A percentile compares a stretch with the other conserved stretches of the same genome.
These are phyloP conservation scores for Vanrija sp. DNA, from an alignment of 1,284 basidiomycete genomes.

Conservation along the genomic window DNA sequence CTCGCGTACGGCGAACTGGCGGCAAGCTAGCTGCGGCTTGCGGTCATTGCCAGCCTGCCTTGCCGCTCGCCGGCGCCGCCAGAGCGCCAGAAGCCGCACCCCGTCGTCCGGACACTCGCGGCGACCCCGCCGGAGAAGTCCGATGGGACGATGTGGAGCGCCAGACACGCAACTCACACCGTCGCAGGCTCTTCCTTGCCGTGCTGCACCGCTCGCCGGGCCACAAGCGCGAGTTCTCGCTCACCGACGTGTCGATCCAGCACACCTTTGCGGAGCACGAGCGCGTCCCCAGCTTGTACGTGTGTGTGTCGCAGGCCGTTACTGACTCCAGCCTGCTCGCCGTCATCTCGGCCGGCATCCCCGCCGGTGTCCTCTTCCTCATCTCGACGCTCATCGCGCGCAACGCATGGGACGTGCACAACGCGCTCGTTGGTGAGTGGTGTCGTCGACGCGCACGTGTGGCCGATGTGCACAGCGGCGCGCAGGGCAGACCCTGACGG, in stretches of 20 bases:
- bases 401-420: conserved; percentile 85
- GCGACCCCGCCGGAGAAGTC: too few species aligned
- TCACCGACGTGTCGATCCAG: conserved; percentile 67
- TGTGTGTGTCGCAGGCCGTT: background rate
- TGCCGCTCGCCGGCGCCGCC: too few species aligned
- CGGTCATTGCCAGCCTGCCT: too few species aligned
- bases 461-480: background rate
- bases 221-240: conserved; percentile 76
- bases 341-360: conserved; percentile 65
- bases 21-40: too few species aligned
- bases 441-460: too few species aligned
- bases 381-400: conserved; percentile 68
- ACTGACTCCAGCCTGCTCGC: conserved; percentile 55
- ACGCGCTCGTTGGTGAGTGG: conserved; percentile 62
- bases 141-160: too few species aligned
- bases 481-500: background rate
- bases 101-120: too few species aligned
- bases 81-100: too few species aligned
- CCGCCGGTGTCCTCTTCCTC: conserved; percentile 62
- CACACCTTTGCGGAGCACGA: conserved; percentile 74
- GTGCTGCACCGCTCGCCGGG: conserved; percentile 69
- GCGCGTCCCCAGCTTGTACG: conserved; percentile 66
- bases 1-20: too few species aligned
- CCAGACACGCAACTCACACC: background rate
- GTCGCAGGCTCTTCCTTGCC: conserved; percentile 61